phyloP scores from a whole-genome alignment of 179 eudicot species.

The Beta lomatogona region DNA sequence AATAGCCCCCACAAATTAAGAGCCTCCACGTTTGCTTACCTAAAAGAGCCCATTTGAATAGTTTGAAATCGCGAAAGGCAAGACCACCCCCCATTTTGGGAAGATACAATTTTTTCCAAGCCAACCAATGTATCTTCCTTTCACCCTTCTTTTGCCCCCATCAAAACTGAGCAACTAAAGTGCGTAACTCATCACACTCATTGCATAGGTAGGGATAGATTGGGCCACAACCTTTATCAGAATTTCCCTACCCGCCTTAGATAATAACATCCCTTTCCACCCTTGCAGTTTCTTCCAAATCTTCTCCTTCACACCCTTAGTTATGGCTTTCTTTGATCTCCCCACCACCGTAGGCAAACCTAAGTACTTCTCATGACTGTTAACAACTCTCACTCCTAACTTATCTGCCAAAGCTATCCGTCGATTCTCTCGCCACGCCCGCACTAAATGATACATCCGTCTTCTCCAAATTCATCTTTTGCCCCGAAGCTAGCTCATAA shows the following conservation, averaged over 20 bases:
- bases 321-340: neutral
- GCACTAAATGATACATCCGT: too few species aligned
- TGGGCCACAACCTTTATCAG: neutral
- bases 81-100: neutral
- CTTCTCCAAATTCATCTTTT: too few species aligned
- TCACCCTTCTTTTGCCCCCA: neutral
- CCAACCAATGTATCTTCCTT: neutral
- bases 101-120: neutral
- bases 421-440: too few species aligned
- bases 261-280: neutral
- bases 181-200: too few species aligned
- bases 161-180: too few species aligned
- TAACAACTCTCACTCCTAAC: too few species aligned
- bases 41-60: too few species aligned
- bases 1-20: too few species aligned
- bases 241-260: neutral
- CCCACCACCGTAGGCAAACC: neutral
- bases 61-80: neutral
- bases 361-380: neutral
- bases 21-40: too few species aligned
- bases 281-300: neutral
- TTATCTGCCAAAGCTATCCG: too few species aligned
- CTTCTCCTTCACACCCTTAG: neutral
- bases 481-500: too few species aligned
- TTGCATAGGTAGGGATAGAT: too few species aligned